These are phyloP conservation scores for Mycena galericulata DNA, from an alignment of 768 basidiomycete genomes.

Conservation along the genomic window DNA sequence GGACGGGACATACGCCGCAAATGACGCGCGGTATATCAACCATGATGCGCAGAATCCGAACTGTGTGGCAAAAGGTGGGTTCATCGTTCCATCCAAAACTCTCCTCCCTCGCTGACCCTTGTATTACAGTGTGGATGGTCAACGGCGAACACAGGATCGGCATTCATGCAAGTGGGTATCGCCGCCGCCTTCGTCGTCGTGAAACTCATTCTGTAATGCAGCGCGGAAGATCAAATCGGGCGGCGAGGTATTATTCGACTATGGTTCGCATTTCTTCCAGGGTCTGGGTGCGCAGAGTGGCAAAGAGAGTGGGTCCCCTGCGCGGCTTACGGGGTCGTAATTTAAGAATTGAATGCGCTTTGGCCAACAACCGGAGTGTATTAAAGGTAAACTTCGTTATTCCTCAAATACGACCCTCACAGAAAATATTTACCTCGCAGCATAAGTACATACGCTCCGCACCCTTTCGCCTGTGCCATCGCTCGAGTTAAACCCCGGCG, in stretches of 20 bases:
- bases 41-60: constrained; percentile 60
- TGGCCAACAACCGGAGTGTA: too few relatives aligned
- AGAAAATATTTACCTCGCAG: too few relatives aligned
- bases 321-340: too few relatives aligned
- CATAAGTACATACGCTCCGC: too few relatives aligned
- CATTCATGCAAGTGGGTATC: constrained; percentile 64
- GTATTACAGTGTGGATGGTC: constrained; percentile 61
- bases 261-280: constrained; percentile 63
- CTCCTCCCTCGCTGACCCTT: neutral
- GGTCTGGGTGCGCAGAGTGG: too few relatives aligned
- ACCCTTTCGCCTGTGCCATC: too few relatives aligned
- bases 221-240: constrained; percentile 54
- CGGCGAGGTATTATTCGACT: constrained; percentile 68
- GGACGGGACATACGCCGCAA: constrained; percentile 70
- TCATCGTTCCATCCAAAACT: neutral
- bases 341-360: too few relatives aligned
- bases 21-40: constrained; percentile 77
- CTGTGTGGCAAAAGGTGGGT: constrained; percentile 59
- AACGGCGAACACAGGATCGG: constrained; percentile 78
- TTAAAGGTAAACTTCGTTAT: too few relatives aligned
- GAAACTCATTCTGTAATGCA: constrained; percentile 36
- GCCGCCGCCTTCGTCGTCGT: neutral
- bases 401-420: too few relatives aligned
- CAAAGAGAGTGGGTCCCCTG: too few relatives aligned
- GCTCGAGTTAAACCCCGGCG: too few relatives aligned